These are phyloP conservation scores for Marsdenia floribunda DNA, from an alignment of 257 asterid genomes.

Conservation along the genomic window DNA sequence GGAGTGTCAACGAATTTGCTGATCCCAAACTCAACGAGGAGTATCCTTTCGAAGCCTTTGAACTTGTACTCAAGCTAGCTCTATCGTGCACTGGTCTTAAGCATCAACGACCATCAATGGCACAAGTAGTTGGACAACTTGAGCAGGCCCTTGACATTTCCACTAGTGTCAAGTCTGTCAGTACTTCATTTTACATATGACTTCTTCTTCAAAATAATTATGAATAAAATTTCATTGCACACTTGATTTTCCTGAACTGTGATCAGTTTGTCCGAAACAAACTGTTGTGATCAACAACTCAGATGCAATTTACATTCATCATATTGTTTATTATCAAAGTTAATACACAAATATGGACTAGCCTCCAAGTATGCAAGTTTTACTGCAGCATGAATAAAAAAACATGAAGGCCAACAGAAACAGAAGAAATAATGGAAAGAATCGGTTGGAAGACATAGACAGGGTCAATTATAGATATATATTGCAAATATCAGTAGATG, in stretches of 20 bases:
- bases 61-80: slow-evolving; percentile 45
- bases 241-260: neutral
- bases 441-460: neutral
- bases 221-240: neutral
- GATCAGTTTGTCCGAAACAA: too few relatives aligned
- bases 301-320: neutral
- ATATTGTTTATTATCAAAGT: neutral
- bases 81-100: slow-evolving; percentile 54
- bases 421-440: neutral
- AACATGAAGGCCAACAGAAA: neutral
- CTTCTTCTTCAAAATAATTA: slow-evolving; percentile 20
- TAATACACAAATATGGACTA: neutral
- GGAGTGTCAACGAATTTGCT: slow-evolving; percentile 53
- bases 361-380: neutral
- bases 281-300: neutral
- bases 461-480: neutral
- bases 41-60: slow-evolving; percentile 51
- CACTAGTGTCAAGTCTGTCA: slow-evolving; percentile 16
- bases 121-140: slow-evolving; percentile 39
- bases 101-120: slow-evolving; percentile 72
- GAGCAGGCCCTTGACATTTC: slow-evolving; percentile 52
- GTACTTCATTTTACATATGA: slow-evolving; percentile 15
- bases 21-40: slow-evolving; percentile 60
- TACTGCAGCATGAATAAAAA: neutral
- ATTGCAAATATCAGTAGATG: neutral